Base-by-base conservation (phyloP, 202 grass and related monocot species). In the Hordeum pubiflorum region DNA sequence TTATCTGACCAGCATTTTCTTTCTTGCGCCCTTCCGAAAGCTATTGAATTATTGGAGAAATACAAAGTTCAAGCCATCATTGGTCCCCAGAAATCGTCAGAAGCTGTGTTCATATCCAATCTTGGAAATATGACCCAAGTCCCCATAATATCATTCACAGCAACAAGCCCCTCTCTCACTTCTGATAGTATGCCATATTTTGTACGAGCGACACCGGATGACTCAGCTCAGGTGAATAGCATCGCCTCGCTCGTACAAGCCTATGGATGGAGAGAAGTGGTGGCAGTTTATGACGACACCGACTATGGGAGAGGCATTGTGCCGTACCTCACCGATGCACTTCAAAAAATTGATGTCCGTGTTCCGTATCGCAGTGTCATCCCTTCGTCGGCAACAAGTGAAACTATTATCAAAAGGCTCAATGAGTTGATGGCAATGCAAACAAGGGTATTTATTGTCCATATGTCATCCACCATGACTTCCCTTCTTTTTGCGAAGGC, bases 211-310 rank as follows among this genome's bases (percentile, higher is more conserved):
- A 87, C 79, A 56, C 23, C 58, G 10, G 70, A 86, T 63, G 74
- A 90, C 3, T 41, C 68, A 11, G 63, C 32, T 36, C 75, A 86
- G 55, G 88, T 86, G 1, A 21, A 70, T 50, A 62, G 75, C 38
- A 90, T 90, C 58, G 48, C 79, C 21, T 56, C 67, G 2, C 48
- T 90, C 10, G 64, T 87, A 20, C 82, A 81, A 61, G 48, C 74
- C 10, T 86, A 80, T 77, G 88, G 88, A 69, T 90, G 88, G 88
- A 78, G 67, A 69, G 40, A 87, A 18, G 84, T 86, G 36, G 74
- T 86, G 9, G 75, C 13, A 5, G 69, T 87, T 15, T 87, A 76
- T 60, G 80, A 87, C 17, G 69, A 90, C 18, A 63, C 54, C 15
- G 69, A 87, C 4, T 87, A 79, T 3, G 88, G 88, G 2, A 66